Base-by-base conservation (phyloP, 1,284 basidiomycete species). In the Gymnopus androsaceus region DNA sequence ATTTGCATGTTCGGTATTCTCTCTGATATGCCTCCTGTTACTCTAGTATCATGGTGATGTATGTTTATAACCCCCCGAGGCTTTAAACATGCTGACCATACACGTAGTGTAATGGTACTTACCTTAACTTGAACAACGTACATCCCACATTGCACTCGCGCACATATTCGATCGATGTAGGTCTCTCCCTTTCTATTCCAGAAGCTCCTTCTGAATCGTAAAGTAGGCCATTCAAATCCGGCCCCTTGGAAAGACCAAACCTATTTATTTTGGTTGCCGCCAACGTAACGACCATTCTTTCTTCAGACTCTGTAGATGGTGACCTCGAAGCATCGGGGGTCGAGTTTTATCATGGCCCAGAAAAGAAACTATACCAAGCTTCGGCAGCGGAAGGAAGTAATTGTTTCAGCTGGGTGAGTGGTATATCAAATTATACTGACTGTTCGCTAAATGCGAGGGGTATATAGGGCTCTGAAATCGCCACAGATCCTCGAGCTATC, bases 401-500 rank as follows among this genome's bases (percentile, higher is more conserved):
- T 81, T 25, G 54, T 82, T 14, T 70, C 67, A 28, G 69, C 75
- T 8, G 75, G 75, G 72, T 73, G 49, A 40, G 67, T 58, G 15
- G 41, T 55, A 30, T 6, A 8, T 8, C 23, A 17, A 8, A 21
- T 37, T n/a, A 30, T 25, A 17, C 12, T 3, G 31, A 27, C 14
- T 33, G 38, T 6, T 4, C 9, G 53, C 9, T 12, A 19, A 30
- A 21, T 21, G 14, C 19, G 12, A n/a, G 4, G 25, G 19, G 4
- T 30, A 47, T 38, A 14, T 44, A 72, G 73, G 1, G 52, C 68
- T 1, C 51, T 79, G 47, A 76, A 78, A 61, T 72, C 74, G 3
- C 77, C 79, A 1, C 71, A 80, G 41, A 68, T 83, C 11, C 67
- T 82, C 1, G 77, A 83, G 44, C 67, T 80, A 19, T 80, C 78